Conservation (phyloP, 331 rosid species). For the Rosa hybrid region DNA sequence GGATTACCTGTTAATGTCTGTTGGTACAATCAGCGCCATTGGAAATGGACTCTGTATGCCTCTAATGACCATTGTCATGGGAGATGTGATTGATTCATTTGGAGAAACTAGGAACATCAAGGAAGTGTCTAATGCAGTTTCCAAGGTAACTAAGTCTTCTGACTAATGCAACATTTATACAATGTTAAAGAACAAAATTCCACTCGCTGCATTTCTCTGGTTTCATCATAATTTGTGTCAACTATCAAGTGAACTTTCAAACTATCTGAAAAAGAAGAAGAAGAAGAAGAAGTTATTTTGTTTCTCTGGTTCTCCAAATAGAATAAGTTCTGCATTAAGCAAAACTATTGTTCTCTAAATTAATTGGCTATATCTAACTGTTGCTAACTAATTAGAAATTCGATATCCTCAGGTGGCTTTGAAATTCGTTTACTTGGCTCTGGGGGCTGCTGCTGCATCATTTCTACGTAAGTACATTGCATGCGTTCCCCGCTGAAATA, state of each 20-base stretch:
- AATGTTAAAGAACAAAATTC: neutral
- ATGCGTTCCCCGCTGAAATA: constrained; percentile 16
- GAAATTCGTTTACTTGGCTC: constrained; percentile 56
- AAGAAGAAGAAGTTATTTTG: neutral
- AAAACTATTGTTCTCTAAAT: neutral
- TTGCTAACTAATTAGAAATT: neutral
- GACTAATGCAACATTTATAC: neutral
- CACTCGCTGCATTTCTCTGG: neutral
- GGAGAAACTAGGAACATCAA: constrained; percentile 39
- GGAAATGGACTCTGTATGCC: constrained; percentile 67
- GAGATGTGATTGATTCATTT: constrained; percentile 58
- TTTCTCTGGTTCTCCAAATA: neutral
- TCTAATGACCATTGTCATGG: constrained; percentile 61
- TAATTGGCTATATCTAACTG: neutral
- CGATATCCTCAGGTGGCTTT: constrained; percentile 49
- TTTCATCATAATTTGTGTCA: neutral
- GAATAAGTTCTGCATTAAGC: neutral
- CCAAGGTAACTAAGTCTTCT: constrained; percentile 42
- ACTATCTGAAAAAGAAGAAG: no score
- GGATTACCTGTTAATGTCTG: constrained; percentile 56
- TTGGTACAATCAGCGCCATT: constrained; percentile 59
- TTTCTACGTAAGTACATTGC: constrained; percentile 55
- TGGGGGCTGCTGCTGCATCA: constrained; percentile 48
- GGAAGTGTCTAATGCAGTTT: constrained; percentile 53
- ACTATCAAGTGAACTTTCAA: neutral